Evolutionary conservation across 805 yeast species (phyloP).

Genomic region (Yarrowia hollandica): DNA sequence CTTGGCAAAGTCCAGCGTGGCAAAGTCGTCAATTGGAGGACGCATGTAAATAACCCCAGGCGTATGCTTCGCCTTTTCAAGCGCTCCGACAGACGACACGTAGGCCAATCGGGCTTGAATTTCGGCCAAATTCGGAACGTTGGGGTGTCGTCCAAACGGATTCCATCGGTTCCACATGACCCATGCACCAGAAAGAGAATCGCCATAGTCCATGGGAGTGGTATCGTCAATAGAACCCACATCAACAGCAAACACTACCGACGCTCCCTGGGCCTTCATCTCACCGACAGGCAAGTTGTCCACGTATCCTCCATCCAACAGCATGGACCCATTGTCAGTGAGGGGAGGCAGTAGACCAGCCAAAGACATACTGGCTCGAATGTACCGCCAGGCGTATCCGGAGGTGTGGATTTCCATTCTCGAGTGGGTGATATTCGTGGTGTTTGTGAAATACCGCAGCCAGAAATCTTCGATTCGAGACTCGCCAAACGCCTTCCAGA

Average conservation of each 20-base stretch:
- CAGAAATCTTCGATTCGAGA: constrained; percentile 94
- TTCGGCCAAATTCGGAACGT: constrained; percentile 92
- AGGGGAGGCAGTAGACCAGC: constrained; percentile 89
- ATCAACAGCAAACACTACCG: constrained; percentile 85
- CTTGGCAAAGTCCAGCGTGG: constrained; percentile 87
- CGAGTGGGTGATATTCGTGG: constrained; percentile 92
- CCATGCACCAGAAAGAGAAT: constrained; percentile 90
- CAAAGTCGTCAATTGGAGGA: constrained; percentile 92
- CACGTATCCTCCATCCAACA: constrained; percentile 93
- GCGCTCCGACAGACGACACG: constrained; percentile 91
- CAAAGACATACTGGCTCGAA: constrained; percentile 93
- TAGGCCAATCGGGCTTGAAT: constrained; percentile 90
- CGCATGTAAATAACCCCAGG: constrained; percentile 85
- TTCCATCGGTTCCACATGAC: constrained; percentile 76
- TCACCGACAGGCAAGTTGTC: constrained; percentile 91
- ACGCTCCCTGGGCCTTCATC: constrained; percentile 88
- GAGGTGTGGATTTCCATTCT: constrained; percentile 90
- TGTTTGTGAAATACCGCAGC: constrained; percentile 84
- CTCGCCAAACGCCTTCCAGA: constrained; percentile 96
- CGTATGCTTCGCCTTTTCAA: constrained; percentile 79
- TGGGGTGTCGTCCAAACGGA: constrained; percentile 83
- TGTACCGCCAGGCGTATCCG: constrained; percentile 94
- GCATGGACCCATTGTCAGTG: constrained; percentile 86
- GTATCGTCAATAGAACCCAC: constrained; percentile 95
- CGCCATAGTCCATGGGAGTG: constrained; percentile 88